Conservation (phyloP, 1,139 yeast genomes). For the Taphrina betulina region DNA sequence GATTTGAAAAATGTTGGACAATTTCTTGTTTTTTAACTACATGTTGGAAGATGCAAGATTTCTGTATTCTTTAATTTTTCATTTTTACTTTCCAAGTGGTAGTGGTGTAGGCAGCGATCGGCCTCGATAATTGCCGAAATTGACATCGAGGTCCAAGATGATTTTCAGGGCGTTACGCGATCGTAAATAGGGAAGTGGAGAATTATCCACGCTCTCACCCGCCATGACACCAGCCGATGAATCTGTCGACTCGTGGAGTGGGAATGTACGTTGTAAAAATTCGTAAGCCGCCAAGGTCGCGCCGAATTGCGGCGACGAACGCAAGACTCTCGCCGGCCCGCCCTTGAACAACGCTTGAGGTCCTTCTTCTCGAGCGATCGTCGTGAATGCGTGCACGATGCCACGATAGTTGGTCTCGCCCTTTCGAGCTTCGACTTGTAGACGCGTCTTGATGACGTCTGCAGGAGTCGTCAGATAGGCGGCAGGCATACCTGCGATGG, state of each 20-base stretch:
- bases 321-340: constrained; percentile 87
- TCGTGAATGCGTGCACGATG: constrained; percentile 69
- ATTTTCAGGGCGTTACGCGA: constrained; percentile 50
- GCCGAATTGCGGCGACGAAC: constrained; percentile 98
- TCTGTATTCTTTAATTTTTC: no score
- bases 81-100: no score
- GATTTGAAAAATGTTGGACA: no score
- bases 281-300: constrained; percentile 96
- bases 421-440: constrained; percentile 77
- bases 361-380: constrained; percentile 77
- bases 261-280: constrained; percentile 64
- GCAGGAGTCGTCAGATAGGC: constrained; percentile 73
- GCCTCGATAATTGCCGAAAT: constrained; percentile 45
- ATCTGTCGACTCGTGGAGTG: constrained; percentile 49
- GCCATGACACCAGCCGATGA: constrained; percentile 50
- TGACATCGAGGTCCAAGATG: constrained; percentile 50
- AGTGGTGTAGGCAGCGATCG: constrained; percentile 5
- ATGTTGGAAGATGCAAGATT: no score
- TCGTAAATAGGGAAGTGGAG: constrained; percentile 45
- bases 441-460: constrained; percentile 92
- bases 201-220: constrained; percentile 43
- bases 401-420: constrained; percentile 79
- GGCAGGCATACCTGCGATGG: constrained; percentile 96
- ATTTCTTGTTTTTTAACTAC: no score
- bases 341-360: constrained; percentile 88